phyloP scores from a whole-genome alignment of 1,284 basidiomycete species.

The Spongiforma sp. region DNA sequence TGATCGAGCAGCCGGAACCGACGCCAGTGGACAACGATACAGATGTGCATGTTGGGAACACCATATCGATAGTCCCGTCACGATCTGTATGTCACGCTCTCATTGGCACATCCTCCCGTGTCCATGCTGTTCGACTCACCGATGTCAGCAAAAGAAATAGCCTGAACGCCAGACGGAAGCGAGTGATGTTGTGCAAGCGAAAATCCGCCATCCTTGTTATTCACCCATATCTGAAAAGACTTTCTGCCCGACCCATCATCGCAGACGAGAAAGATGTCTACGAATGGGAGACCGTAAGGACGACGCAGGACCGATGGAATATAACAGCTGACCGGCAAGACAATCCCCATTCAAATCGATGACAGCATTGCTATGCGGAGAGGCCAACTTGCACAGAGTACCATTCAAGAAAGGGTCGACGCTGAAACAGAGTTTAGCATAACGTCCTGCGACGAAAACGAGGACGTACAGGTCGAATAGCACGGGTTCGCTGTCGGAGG shows the following conservation, averaged over 20 bases:
- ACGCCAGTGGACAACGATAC: conserved; percentile 71
- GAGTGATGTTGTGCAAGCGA: conserved; percentile 67
- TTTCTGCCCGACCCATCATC: conserved; percentile 58
- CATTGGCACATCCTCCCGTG: not conserved
- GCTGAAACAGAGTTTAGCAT: conserved; percentile 43
- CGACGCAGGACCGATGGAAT: not conserved
- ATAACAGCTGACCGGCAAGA: conserved; percentile 72
- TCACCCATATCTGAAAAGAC: conserved; percentile 92
- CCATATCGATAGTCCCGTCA: conserved; percentile 95
- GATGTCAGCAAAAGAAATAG: conserved; percentile 91
- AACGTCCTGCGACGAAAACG: not conserved
- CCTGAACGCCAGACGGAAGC: conserved; percentile 81
- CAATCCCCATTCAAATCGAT: conserved; percentile 97
- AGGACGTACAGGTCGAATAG: conserved; percentile 65
- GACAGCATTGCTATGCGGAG: conserved; percentile 95
- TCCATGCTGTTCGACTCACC: conserved; percentile 53
- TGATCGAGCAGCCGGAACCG: conserved; percentile 81
- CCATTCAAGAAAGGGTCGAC: conserved; percentile 64
- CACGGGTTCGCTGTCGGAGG: conserved; percentile 50
- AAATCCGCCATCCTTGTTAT: conserved; percentile 81
- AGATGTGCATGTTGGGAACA: conserved; percentile 85
- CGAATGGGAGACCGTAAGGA: conserved; percentile 7
- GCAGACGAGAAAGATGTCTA: conserved; percentile 93
- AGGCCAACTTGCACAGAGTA: conserved; percentile 73
- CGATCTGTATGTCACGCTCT: conserved; percentile 68